A percentile compares a stretch with the other conserved stretches of the same genome.
Evolutionary conservation across 1,284 basidiomycete species (phyloP).

Genomic region (Coriolopsis trogii): DNA sequence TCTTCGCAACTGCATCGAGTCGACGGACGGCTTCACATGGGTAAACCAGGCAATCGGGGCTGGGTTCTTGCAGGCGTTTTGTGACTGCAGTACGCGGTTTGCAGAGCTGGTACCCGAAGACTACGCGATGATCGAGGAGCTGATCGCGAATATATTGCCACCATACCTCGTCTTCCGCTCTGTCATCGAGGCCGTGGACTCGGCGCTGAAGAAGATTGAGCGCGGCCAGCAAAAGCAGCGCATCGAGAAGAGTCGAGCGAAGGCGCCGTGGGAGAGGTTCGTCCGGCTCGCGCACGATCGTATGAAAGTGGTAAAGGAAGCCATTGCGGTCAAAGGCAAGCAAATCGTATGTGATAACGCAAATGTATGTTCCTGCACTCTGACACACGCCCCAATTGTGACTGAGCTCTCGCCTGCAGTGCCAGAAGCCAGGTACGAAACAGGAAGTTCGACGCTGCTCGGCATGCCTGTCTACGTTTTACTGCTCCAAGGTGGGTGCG

Average conservation of each 20-base stretch:
- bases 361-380: slow-evolving; percentile 20
- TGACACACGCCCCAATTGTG: background rate
- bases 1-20: slow-evolving; percentile 39
- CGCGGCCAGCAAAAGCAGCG: slow-evolving; percentile 19
- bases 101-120: slow-evolving; percentile 34
- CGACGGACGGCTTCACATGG: slow-evolving; percentile 43
- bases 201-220: slow-evolving; percentile 28
- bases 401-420: slow-evolving; percentile 28
- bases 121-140: slow-evolving; percentile 31
- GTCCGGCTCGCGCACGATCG: slow-evolving; percentile 33
- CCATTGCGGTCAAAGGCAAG: slow-evolving; percentile 33
- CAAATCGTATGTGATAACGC: slow-evolving; percentile 39
- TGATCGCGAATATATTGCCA: slow-evolving; percentile 36
- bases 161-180: slow-evolving; percentile 41
- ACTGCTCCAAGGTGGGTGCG: slow-evolving; percentile 43
- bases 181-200: slow-evolving; percentile 37
- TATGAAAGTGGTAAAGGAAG: slow-evolving; percentile 25
- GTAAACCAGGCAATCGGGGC: slow-evolving; percentile 37
- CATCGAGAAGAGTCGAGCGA: slow-evolving; percentile 26
- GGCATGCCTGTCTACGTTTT: slow-evolving; percentile 39
- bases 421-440: slow-evolving; percentile 39
- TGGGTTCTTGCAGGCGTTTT: slow-evolving; percentile 38
- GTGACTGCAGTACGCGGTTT: slow-evolving; percentile 34
- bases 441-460: slow-evolving; percentile 39
- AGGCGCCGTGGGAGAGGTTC: slow-evolving; percentile 34